Evolutionary conservation across 1,284 basidiomycete species (phyloP), one percentile per base, ranked within the genome.

Genomic region (Melampsora larici-populina): DNA sequence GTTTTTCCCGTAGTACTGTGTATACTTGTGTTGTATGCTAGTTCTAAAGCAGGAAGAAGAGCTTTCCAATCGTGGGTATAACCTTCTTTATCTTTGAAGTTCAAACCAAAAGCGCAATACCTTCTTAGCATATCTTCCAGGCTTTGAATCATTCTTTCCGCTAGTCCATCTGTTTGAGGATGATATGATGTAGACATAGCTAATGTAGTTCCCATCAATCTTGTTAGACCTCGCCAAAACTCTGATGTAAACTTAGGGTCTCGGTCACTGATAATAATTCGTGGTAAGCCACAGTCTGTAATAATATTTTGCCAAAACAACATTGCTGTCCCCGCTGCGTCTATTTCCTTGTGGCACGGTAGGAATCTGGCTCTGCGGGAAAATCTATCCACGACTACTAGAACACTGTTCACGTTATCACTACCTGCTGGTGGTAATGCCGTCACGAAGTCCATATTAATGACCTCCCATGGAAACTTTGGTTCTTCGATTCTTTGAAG

Each of bases 181-280:
- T 87, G 86, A 68, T 85, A 88, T 0, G 85, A 80, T 1, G 84
- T 85, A 0, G 85, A 87, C 84, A 88, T 84, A 2, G 80, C 78
- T 0, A 87, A 80, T 63, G 85, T 81, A 8, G 83, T 81, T 0
- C 84, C 83, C 0, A 85, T 81, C 0, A 86, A 79, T 26, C 80
- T 67, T 71, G 85, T 80, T 0, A 87, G 78, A 0, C 83, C 75
- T 9, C 79, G 81, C 87, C 87, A 88, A 79, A 87, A 85, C 18
- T 66, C 46, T n/a, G 83, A 81, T 0, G 85, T 86, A 79, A 87
- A 88, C 4, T 85, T 79, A 0, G 82, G 80, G 74, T 87, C 86
- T 1, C 85, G 80, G 74, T 87, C 84, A 33, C 83, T 85, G 4
- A 87, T 79, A 43, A 88, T 86, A 0, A 79, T 78, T 6, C 80